Base-by-base conservation (phyloP, 352 stramenopile genomes). In the Aphanomyces stellatus region DNA sequence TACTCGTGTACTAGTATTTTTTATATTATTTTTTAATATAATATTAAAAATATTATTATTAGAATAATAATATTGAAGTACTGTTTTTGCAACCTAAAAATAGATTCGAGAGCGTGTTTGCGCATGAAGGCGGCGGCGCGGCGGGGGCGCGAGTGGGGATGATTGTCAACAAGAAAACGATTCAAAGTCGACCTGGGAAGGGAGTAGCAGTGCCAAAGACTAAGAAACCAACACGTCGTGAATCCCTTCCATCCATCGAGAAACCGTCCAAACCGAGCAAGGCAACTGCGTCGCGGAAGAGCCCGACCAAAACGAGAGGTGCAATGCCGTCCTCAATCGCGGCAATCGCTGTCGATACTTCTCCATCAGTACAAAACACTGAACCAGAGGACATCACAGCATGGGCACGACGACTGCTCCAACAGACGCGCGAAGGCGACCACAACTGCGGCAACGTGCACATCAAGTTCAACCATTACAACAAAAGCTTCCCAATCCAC, bases 391-490 rank as follows among this genome's bases (percentile, higher is more conserved):
- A 37, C 28, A 37, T 57, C 5, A 11, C n/a, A 34, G 49, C 25
- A n/a, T 30, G 28, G 22, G 55, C 55, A 30, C 49, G 10, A n/a
- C 1, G 55, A 28, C 27, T 64, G 35, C 55, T 64, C 30, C n/a
- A 13, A 19, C 33, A 27, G 11, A 31, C 55, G 17, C 7, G 31
- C 4, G 19, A 64, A 51, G 55, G 55, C 35, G 55, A 33, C n/a
- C 33, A 64, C 55, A 64, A 30, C 27, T 64, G 55, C 40, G 55
- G 55, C 55, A 37, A 7, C 2, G 37, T 49, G 2, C 17, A 22
- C 10, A 33, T 64, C 33, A 43, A 46, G 22, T 64, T 64, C 37
- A 64, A 64, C 27, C 55, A 64, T 35, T 64, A 64, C 55, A 64
- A 64, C 27, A 25, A 31, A 34, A 19, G 15, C 10, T 64, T 64